These are phyloP conservation scores for Aspergillus bombycis DNA, from an alignment of 2,329 filamentous ascomycete genomes.

Conservation along the genomic window DNA sequence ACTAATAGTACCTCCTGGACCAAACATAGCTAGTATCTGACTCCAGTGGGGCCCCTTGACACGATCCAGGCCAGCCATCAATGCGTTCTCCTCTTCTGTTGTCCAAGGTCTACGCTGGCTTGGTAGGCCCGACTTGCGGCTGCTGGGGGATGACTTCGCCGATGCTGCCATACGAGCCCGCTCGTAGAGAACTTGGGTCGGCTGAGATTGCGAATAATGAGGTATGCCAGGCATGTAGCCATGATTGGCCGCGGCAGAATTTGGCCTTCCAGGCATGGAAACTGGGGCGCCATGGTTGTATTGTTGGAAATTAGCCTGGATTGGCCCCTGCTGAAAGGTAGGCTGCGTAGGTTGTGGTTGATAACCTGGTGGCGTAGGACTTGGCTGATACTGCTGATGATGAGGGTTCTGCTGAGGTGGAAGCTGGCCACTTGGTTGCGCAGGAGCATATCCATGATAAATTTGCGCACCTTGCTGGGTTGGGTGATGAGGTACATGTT, in stretches of 20 bases:
- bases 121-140: constrained; percentile 55
- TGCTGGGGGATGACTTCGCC: constrained; percentile 57
- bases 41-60: constrained; percentile 94
- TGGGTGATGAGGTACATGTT: constrained; percentile 24
- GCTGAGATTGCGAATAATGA: constrained; percentile 52
- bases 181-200: constrained; percentile 61
- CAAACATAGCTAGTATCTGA: constrained; percentile 84
- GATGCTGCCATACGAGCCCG: constrained; percentile 59
- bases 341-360: constrained; percentile 36
- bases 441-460: constrained; percentile 39
- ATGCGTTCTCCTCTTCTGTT: constrained; percentile 83
- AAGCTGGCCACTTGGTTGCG: constrained; percentile 33
- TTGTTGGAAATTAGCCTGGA: constrained; percentile 47
- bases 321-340: constrained; percentile 45
- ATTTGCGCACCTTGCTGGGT: constrained; percentile 35
- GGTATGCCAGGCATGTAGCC: constrained; percentile 50
- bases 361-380: constrained; percentile 40
- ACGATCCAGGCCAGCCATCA: constrained; percentile 85
- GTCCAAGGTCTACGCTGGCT: constrained; percentile 78
- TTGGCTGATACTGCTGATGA: constrained; percentile 39
- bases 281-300: constrained; percentile 40
- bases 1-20: constrained; percentile 75
- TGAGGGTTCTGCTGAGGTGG: constrained; percentile 23
- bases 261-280: constrained; percentile 33
- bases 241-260: constrained; percentile 42